Evolutionary conservation across 2,329 filamentous ascomycete genomes (phyloP), one percentile per base, ranked within the genome.

Genomic region (Colletotrichum salicis): DNA sequence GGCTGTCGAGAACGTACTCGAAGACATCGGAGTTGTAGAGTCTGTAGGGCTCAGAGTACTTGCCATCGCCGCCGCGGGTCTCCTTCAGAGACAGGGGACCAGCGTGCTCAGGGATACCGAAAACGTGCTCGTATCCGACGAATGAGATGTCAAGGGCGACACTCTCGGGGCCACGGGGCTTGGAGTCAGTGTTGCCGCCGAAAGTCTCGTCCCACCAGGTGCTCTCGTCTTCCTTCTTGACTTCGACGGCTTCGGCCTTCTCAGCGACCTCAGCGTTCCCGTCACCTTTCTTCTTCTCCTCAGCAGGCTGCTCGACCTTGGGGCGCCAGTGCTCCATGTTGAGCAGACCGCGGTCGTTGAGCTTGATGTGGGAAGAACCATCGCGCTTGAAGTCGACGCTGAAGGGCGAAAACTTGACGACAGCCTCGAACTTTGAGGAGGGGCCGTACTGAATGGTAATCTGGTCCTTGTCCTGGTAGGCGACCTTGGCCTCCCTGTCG

Each of bases 141-240:
- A 99, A 99, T 0, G 93, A 92, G 76, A 99, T 96, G 79, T 99
- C 96, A 70, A 99, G 83, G 15, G 90, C 95, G 56, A 99, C 87
- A 79, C 95, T 96, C 82, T 99, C 96, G 0, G 96, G 96, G 1
- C 96, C 96, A 78, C 91, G 91, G n/a, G 96, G 96, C 83, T 99
- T 99, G 5, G 92, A 90, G 81, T 99, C 96, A 0, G 95, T 98
- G 80, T 96, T 97, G 73, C 96, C 95, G 74, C 96, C 96, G 81
- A 99, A 99, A 0, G 89, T 90, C 84, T 99, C 96, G 7, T 99
- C 96, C 96, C 96, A 99, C 94, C 95, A 98, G 4, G 95, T 98
- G 82, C 92, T 93, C 79, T 98, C 93, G 75, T 96, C 93, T 74
- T 93, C 90, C 82, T 45, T 77, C 76, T 48, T 76, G 74, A 64